A percentile compares a stretch with the other conserved stretches of the same genome.
These are phyloP conservation scores for Linnemannia exigua DNA, from an alignment of 192 early-diverging fungal genomes.

Conservation along the genomic window DNA sequence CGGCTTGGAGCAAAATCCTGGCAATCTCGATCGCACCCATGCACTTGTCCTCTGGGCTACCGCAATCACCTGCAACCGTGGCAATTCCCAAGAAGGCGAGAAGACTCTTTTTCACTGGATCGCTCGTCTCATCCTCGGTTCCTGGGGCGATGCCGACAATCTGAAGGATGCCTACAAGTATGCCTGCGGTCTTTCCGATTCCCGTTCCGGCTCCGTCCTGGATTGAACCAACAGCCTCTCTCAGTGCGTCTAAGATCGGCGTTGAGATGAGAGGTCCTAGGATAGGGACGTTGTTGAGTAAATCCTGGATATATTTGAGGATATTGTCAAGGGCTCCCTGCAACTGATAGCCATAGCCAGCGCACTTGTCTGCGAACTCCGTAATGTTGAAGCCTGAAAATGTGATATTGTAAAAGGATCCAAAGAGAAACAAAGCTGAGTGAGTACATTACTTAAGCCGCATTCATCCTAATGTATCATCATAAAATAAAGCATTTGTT, in stretches of 20 bases:
- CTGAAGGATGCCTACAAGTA: not conserved
- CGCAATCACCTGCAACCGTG: not conserved
- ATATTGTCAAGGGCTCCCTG: not conserved
- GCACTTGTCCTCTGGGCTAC: not conserved
- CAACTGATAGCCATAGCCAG: not conserved
- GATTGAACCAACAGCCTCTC: not conserved
- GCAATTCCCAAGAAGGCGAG: not conserved
- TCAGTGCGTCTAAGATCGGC: not conserved
- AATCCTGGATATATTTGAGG: not conserved
- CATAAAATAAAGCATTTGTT: not conserved
- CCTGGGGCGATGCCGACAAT: not conserved
- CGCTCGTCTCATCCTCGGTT: not conserved
- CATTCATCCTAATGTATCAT: not conserved
- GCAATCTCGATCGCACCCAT: not conserved
- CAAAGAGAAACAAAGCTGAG: too few species aligned
- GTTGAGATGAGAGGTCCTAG: conserved; percentile 8
- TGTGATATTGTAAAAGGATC: not conserved
- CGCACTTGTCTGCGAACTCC: conserved; percentile 11
- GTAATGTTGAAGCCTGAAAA: conserved; percentile 22
- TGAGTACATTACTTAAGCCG: not conserved
- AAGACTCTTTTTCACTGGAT: not conserved
- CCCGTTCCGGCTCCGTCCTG: not conserved
- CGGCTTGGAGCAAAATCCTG: not conserved
- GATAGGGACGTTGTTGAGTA: not conserved
- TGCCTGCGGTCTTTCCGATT: not conserved